These are phyloP conservation scores for Aschersonia sp. DNA, from an alignment of 2,329 filamentous ascomycete species.

Conservation along the genomic window DNA sequence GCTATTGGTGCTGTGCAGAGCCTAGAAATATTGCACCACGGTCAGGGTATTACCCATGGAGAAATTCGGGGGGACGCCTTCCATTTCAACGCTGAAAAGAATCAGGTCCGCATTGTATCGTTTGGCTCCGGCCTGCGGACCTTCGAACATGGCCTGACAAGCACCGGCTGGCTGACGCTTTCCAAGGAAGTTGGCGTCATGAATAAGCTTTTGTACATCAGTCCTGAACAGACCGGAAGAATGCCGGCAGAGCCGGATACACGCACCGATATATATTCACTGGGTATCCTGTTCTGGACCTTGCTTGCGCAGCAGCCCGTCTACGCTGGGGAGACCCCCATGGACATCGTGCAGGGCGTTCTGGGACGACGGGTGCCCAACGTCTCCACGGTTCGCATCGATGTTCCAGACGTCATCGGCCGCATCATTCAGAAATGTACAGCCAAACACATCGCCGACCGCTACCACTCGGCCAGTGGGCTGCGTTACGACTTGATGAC, in stretches of 20 bases:
- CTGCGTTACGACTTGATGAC: constrained; percentile 67
- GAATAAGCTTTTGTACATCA: constrained; percentile 82
- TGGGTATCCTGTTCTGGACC: constrained; percentile 82
- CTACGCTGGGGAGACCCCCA: constrained; percentile 64
- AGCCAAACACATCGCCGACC: constrained; percentile 71
- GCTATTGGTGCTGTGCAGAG: constrained; percentile 80
- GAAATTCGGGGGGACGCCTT: constrained; percentile 87
- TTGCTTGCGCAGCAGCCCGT: constrained; percentile 67
- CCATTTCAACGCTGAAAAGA: constrained; percentile 61
- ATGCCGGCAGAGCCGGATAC: constrained; percentile 86
- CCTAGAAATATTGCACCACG: constrained; percentile 81
- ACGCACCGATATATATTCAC: constrained; percentile 83
- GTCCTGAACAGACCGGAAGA: constrained; percentile 85
- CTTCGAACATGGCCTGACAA: constrained; percentile 80
- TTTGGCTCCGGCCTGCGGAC: constrained; percentile 78
- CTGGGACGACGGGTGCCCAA: constrained; percentile 65
- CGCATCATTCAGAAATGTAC: constrained; percentile 86
- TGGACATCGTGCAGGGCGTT: constrained; percentile 87
- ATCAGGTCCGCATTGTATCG: constrained; percentile 63
- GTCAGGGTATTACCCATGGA: constrained; percentile 73
- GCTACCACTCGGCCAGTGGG: constrained; percentile 81
- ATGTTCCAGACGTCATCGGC: constrained; percentile 72
- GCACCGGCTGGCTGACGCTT: constrained; percentile 72
- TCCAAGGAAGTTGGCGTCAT: constrained; percentile 76
- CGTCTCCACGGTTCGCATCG: constrained; percentile 62